These are phyloP conservation scores for Fusarium pseudograminearum DNA, from an alignment of 2,329 filamentous ascomycete species.

Conservation along the genomic window DNA sequence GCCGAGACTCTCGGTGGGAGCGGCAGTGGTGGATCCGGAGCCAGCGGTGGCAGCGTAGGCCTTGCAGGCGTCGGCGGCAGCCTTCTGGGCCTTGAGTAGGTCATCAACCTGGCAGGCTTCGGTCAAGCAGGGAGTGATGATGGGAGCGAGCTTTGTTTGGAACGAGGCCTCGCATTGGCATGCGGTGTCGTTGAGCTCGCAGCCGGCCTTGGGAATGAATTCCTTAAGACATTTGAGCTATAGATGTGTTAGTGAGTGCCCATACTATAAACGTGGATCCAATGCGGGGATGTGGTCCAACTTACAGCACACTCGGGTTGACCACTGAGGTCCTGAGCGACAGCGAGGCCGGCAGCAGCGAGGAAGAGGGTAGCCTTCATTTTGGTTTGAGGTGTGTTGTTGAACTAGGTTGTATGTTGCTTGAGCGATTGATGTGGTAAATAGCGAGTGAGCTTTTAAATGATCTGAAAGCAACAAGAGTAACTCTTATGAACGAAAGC, in stretches of 20 bases:
- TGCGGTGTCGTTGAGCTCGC: slow-evolving; percentile 51
- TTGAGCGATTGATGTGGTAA: slow-evolving; percentile 13
- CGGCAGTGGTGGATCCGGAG: slow-evolving; percentile 16
- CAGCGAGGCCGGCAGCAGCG: slow-evolving; percentile 52
- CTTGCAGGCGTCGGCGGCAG: slow-evolving; percentile 50
- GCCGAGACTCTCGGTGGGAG: slow-evolving; percentile 3
- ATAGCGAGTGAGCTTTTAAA: slow-evolving; percentile 16
- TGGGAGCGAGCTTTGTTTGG: slow-evolving; percentile 49
- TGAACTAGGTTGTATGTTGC: background rate
- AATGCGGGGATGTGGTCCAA: slow-evolving; percentile 11
- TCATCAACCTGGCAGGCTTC: slow-evolving; percentile 51
- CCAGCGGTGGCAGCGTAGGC: slow-evolving; percentile 37
- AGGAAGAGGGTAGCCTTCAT: slow-evolving; percentile 58
- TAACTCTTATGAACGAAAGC: slow-evolving; percentile 8
- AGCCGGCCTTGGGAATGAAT: slow-evolving; percentile 54
- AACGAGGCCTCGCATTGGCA: slow-evolving; percentile 56
- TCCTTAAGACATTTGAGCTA: slow-evolving; percentile 53
- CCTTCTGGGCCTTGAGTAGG: slow-evolving; percentile 50
- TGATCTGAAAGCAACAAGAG: slow-evolving; percentile 4
- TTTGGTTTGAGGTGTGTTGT: slow-evolving; percentile 37
- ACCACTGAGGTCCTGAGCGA: slow-evolving; percentile 54
- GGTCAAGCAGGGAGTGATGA: slow-evolving; percentile 51
- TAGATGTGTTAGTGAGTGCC: slow-evolving; percentile 1
- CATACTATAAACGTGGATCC: background rate
- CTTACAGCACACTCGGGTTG: slow-evolving; percentile 58